Base-by-base conservation (phyloP, 805 yeast species). In the Nakazawaea ishiwadae region DNA sequence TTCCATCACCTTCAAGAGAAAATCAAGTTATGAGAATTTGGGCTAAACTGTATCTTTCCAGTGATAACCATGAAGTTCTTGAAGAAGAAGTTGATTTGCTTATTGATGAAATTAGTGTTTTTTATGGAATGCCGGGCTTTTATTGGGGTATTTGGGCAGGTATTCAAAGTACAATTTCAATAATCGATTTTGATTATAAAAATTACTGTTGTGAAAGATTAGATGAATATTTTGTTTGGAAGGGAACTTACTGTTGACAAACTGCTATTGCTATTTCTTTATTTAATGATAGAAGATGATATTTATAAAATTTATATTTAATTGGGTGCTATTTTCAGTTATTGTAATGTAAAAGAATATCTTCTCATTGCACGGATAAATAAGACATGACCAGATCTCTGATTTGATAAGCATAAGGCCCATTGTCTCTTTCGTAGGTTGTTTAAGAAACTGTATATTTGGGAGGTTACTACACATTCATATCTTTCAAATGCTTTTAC, bases 71-170 rank as follows among this genome's bases (percentile, higher is more conserved):
- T 27, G 28, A 14, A 30, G 30, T 16, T 41, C 18, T 29, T 3
- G 59, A 55, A 7, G 12, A 14, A 1, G 55, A 63, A 18, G 60
- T 81, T 5, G 68, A 68, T 40, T 48, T 45, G 1, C 59, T 83
- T 23, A 72, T 83, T 16, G 58, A 63, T 10, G 90, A 84, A 54
- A 69, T 84, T 17, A 58, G 65, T 11, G 56, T 69, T 4, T 82
- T 74, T 65, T 84, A 81, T 64, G 93, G 93, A 0, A 60, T 84
- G 60, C 93, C 93, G 0, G 93, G 91, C 1, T 81, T 84, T 52
- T 84, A 81, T 56, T 84, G 93, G 93, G 90, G 91, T 1, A 71
- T 84, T 8, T 84, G 93, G 93, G 78, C 89, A 2, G 81, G 79
- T 45, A 84, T 84, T 40, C 93, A 84, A 58, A 69, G 82, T 45